A percentile compares a stretch with the other conserved stretches of the same genome.
Evolutionary conservation across 2,329 filamentous ascomycete genomes (phyloP).

Genomic region (Talaromyces albobiverticillius): DNA sequence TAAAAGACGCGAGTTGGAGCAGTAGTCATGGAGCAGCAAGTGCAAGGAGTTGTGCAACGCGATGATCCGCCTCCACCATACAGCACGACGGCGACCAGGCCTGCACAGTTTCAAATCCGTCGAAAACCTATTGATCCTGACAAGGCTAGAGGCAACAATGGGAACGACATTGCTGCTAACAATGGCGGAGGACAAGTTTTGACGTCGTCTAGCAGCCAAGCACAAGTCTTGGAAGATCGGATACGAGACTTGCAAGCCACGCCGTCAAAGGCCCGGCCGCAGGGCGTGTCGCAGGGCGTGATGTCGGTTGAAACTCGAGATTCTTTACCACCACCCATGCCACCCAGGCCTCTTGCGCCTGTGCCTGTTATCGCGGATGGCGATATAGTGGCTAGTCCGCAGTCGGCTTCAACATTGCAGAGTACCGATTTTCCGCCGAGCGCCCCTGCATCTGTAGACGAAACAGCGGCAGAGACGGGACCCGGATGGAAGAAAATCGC

Average conservation of each 20-base stretch:
- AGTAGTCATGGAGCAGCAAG: not conserved
- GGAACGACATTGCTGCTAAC: not conserved
- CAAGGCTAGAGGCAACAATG: not conserved
- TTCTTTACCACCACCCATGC: not conserved
- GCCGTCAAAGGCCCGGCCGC: no score
- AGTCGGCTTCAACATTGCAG: not conserved
- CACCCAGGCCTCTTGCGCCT: not conserved
- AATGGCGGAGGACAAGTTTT: not conserved
- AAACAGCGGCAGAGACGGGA: not conserved
- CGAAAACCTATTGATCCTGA: conserved; percentile 10
- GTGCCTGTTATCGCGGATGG: not conserved
- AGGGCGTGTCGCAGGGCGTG: no score
- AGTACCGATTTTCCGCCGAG: no score
- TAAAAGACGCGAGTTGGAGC: not conserved
- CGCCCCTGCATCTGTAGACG: not conserved
- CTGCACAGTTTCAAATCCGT: conserved; percentile 11
- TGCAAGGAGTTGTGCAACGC: conserved; percentile 1
- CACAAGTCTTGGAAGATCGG: not conserved
- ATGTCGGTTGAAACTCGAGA: no score
- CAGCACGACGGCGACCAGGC: not conserved
- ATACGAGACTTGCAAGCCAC: not conserved
- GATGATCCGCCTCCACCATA: conserved; percentile 8
- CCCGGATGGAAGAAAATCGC: conserved; percentile 8
- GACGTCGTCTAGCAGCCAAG: not conserved
- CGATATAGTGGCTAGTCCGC: conserved; percentile 1